Evolutionary conservation across 257 asterid species (phyloP).

Genomic region (Prunella vulgaris): DNA sequence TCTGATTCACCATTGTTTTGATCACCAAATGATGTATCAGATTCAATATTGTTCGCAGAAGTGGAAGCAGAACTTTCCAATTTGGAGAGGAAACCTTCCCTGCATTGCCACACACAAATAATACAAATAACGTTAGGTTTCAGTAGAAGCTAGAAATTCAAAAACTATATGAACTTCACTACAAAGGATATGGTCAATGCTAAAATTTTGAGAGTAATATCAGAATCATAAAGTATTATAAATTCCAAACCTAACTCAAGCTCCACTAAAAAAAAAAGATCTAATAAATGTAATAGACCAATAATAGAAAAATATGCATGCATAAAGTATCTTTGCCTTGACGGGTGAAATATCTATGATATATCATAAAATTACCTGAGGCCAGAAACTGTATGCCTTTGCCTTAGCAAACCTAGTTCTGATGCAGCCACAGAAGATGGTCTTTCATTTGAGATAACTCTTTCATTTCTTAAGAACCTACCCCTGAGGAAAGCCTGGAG

Average conservation of each 20-base stretch:
- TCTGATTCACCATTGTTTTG: conserved; percentile 36
- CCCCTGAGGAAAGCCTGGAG: conserved; percentile 80
- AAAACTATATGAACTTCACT: background rate
- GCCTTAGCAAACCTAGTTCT: conserved; percentile 73
- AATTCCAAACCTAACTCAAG: background rate
- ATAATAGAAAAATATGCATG: background rate
- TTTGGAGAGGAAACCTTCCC: conserved; percentile 87
- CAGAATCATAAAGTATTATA: background rate
- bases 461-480: conserved; percentile 69
- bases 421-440: conserved; percentile 56
- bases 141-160: background rate
- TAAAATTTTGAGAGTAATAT: background rate
- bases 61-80: conserved; percentile 40
- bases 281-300: background rate
- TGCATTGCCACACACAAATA: conserved; percentile 25
- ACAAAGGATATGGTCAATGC: background rate
- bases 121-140: background rate
- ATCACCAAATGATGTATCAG: conserved; percentile 32
- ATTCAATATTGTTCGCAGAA: conserved; percentile 32
- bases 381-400: conserved; percentile 70
- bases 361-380: conserved; percentile 48
- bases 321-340: background rate
- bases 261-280: background rate
- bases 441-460: conserved; percentile 44
- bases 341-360: background rate